These are phyloP conservation scores for Amaranthus hypochondriacus DNA, from an alignment of 148 eudicot species.

Conservation along the genomic window DNA sequence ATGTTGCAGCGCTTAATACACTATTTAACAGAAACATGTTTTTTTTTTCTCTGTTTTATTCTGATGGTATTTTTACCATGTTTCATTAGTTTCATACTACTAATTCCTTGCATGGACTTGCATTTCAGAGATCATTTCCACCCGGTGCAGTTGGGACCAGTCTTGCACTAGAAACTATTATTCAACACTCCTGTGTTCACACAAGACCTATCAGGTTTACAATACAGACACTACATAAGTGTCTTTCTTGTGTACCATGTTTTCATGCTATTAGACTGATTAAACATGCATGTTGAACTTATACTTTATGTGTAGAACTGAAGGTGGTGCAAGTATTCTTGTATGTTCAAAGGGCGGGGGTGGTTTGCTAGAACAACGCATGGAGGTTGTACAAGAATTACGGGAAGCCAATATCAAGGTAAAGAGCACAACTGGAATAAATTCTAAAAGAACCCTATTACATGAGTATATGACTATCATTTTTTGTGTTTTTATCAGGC, in stretches of 20 bases:
- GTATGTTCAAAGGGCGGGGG: constrained; percentile 97
- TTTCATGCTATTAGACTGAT: neutral
- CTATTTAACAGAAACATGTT: too few species aligned
- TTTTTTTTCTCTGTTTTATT: too few species aligned
- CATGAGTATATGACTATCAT: constrained; percentile 1
- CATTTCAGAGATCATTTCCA: constrained; percentile 72
- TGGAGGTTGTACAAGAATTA: constrained; percentile 79
- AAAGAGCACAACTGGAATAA: neutral
- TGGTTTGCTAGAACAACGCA: constrained; percentile 79
- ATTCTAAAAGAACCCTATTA: neutral
- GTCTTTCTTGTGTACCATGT: neutral
- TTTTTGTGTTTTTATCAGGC: constrained; percentile 46
- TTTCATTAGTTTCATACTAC: too few species aligned
- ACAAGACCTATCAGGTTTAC: constrained; percentile 56
- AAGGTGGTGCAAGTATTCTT: constrained; percentile 43
- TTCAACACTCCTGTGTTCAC: constrained; percentile 57
- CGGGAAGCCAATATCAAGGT: constrained; percentile 90
- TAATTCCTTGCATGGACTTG: constrained; percentile 2
- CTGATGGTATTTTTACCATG: too few species aligned
- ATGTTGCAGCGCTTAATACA: too few species aligned
- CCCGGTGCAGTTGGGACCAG: constrained; percentile 94
- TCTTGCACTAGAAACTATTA: constrained; percentile 83
- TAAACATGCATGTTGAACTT: neutral
- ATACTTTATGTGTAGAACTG: constrained; percentile 37
- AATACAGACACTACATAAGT: neutral